These are phyloP conservation scores for Evernia prunastri DNA, from an alignment of 495 filamentous ascomycete genomes.

Conservation along the genomic window DNA sequence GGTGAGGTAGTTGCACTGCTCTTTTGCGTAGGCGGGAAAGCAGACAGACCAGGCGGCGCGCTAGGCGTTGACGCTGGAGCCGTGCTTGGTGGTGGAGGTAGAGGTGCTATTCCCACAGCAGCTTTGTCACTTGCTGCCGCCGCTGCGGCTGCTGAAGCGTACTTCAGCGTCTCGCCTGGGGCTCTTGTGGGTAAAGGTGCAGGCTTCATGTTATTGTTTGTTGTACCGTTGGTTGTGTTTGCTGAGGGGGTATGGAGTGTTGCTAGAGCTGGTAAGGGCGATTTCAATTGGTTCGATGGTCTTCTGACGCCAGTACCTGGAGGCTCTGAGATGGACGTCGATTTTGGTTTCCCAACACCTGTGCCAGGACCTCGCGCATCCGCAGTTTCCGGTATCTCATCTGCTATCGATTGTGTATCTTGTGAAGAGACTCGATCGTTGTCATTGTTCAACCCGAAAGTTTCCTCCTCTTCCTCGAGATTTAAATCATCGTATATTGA, in stretches of 20 bases:
- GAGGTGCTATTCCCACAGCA: constrained; percentile 80
- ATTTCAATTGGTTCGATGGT: constrained; percentile 88
- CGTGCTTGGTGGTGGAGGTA: constrained; percentile 69
- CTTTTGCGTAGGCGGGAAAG: constrained; percentile 40
- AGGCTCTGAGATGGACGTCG: constrained; percentile 41
- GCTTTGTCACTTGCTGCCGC: constrained; percentile 88
- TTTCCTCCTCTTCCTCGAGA: constrained; percentile 81
- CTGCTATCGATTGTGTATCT: constrained; percentile 87
- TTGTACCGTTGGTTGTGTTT: constrained; percentile 40
- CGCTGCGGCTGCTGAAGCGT: constrained; percentile 91
- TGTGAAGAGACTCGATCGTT: constrained; percentile 88
- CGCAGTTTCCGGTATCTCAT: constrained; percentile 65
- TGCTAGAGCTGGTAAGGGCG: constrained; percentile 81
- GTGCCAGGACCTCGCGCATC: constrained; percentile 31
- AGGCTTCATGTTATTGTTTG: constrained; percentile 79
- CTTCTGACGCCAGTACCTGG: constrained; percentile 54
- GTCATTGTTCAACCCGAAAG: constrained; percentile 74
- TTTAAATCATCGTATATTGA: constrained; percentile 92
- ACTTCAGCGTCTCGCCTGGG: constrained; percentile 86
- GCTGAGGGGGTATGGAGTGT: constrained; percentile 62
- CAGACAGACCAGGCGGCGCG: constrained; percentile 41
- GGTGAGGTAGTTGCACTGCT: constrained; percentile 49
- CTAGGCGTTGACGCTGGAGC: constrained; percentile 10
- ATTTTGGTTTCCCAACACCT: constrained; percentile 47
- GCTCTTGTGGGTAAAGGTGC: constrained; percentile 78